A percentile compares a stretch with the other conserved stretches of the same genome.
Conservation (phyloP, 2,329 filamentous ascomycete genomes). For the Tolypocladium ophioglossoides region DNA sequence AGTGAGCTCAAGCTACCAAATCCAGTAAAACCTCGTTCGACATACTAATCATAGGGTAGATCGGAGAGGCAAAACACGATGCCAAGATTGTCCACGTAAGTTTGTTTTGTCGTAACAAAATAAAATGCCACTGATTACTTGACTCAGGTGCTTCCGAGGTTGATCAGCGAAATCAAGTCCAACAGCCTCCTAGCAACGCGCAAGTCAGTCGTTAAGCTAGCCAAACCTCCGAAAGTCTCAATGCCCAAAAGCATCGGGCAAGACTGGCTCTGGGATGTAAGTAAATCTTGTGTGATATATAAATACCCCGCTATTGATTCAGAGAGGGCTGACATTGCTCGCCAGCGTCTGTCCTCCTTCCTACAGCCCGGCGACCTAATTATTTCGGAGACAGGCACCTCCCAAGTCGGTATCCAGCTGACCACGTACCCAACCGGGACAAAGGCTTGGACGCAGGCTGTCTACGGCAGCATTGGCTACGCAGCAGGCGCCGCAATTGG, state of each 20-base stretch:
- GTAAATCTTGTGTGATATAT: background rate
- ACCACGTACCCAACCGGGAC: slow-evolving; percentile 5
- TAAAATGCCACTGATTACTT: background rate
- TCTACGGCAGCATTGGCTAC: slow-evolving; percentile 14
- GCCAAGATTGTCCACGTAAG: background rate
- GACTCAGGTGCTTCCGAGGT: background rate
- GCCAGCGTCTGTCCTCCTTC: background rate
- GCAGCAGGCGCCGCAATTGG: slow-evolving; percentile 9
- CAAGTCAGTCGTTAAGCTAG: background rate
- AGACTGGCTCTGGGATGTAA: background rate
- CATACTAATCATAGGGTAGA: background rate
- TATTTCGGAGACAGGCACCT: slow-evolving; percentile 11
- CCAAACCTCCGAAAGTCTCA: background rate
- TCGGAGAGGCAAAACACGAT: background rate
- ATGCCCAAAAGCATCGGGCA: background rate
- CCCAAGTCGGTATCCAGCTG: slow-evolving; percentile 6
- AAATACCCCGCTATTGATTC: background rate
- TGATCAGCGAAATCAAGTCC: background rate
- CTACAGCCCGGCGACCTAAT: slow-evolving; percentile 9
- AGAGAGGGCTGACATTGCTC: background rate
- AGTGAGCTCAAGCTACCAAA: background rate
- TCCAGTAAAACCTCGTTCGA: background rate
- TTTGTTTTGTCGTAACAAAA: background rate
- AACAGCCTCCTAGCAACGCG: background rate
- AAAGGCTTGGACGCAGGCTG: slow-evolving; percentile 9